Conservation (phyloP, 306 rosid species). For the Begonia peltatifolia region DNA sequence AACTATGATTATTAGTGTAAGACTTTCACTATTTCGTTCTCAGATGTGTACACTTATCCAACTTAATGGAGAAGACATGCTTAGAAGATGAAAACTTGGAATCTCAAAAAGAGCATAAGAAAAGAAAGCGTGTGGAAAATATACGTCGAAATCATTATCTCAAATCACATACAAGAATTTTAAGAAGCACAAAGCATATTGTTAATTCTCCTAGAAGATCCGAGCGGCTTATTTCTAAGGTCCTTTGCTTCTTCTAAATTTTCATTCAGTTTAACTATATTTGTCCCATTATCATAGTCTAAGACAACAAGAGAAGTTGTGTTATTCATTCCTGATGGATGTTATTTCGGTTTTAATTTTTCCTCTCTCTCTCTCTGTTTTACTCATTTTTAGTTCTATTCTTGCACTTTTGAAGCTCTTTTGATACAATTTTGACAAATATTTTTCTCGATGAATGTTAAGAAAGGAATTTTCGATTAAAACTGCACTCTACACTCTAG, state of each 20-base stretch:
- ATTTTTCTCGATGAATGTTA: too few species aligned
- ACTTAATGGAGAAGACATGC: constrained; percentile 26
- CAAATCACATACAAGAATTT: constrained; percentile 24
- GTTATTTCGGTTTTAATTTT: too few species aligned
- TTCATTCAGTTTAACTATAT: too few species aligned
- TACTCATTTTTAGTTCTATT: too few species aligned
- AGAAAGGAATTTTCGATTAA: too few species aligned
- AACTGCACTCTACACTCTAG: too few species aligned
- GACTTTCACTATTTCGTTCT: constrained; percentile 14
- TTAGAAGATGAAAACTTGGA: constrained; percentile 15
- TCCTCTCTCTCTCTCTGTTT: too few species aligned
- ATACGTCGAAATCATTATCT: constrained; percentile 18
- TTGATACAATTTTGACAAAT: too few species aligned
- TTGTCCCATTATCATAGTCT: too few species aligned
- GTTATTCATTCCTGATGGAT: too few species aligned
- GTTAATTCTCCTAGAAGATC: constrained; percentile 41
- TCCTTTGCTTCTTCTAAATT: constrained; percentile 10
- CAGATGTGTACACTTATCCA: constrained; percentile 49
- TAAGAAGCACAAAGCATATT: constrained; percentile 35
- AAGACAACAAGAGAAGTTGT: too few species aligned
- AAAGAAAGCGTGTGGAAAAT: constrained; percentile 22
- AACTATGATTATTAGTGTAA: constrained; percentile 7
- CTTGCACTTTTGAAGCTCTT: too few species aligned
- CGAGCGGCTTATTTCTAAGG: constrained; percentile 34
- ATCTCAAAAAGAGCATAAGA: constrained; percentile 19